phyloP scores from a whole-genome alignment of 2,329 filamentous ascomycete genomes.

The Colletotrichum karsti region DNA sequence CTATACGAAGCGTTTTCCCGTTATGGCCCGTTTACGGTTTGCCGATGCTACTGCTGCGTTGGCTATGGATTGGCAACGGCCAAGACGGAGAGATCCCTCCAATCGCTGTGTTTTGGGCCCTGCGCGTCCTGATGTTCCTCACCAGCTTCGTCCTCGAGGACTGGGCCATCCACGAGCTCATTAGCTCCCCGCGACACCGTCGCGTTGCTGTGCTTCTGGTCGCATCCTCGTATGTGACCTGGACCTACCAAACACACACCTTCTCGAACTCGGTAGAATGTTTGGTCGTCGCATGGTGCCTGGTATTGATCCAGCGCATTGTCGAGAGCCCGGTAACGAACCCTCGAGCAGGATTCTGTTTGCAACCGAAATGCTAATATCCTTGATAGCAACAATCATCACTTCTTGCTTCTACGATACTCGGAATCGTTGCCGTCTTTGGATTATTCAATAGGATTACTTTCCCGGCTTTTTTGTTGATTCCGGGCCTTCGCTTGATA shows the following conservation, averaged over 20 bases:
- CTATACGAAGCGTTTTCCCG: slow-evolving; percentile 95
- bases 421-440: slow-evolving; percentile 84
- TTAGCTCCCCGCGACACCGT: slow-evolving; percentile 77
- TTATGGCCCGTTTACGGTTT: slow-evolving; percentile 95
- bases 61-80: slow-evolving; percentile 89
- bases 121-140: slow-evolving; percentile 91
- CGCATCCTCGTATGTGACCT: slow-evolving; percentile 96
- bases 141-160: slow-evolving; percentile 97
- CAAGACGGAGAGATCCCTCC: slow-evolving; percentile 80
- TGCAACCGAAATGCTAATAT: neutral
- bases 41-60: slow-evolving; percentile 91
- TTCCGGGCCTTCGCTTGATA: slow-evolving; percentile 84
- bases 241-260: slow-evolving; percentile 98
- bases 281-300: slow-evolving; percentile 88
- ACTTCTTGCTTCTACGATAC: slow-evolving; percentile 76
- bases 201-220: slow-evolving; percentile 82
- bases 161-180: slow-evolving; percentile 94
- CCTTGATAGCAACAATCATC: slow-evolving; percentile 73
- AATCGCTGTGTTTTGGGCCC: slow-evolving; percentile 87
- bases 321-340: slow-evolving; percentile 77
- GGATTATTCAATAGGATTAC: slow-evolving; percentile 97
- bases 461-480: slow-evolving; percentile 89
- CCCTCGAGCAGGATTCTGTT: neutral
- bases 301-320: slow-evolving; percentile 91
- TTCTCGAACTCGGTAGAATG: slow-evolving; percentile 99